Evolutionary conservation across 2,329 filamentous ascomycete genomes (phyloP).

Genomic region (Botrytis paeoniae): DNA sequence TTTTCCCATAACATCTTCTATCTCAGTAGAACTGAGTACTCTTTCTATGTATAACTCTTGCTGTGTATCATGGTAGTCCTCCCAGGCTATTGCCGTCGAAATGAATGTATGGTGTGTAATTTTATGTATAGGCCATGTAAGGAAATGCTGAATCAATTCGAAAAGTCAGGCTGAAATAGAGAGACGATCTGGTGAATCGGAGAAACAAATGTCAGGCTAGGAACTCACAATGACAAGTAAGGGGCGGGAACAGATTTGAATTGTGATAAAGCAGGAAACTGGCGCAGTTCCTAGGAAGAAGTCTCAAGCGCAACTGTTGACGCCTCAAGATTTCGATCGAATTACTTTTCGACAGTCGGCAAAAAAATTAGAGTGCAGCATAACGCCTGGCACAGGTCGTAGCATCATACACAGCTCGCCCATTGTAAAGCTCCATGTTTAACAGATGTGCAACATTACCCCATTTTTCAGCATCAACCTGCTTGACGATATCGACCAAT

Average conservation of each 20-base stretch:
- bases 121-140: not conserved
- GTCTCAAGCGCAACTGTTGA: not conserved
- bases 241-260: not conserved
- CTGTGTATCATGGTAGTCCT: constrained; percentile 1
- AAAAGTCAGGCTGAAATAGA: not conserved
- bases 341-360: not conserved
- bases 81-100: not conserved
- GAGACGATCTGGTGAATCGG: not conserved
- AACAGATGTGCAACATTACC: constrained; percentile 22
- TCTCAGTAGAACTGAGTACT: not conserved
- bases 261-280: not conserved
- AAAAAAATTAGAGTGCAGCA: constrained; percentile 3
- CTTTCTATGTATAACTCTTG: constrained; percentile 4
- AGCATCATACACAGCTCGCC: not conserved
- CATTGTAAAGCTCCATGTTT: constrained; percentile 1
- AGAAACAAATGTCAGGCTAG: not conserved
- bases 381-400: constrained; percentile 15
- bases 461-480: constrained; percentile 31
- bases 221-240: not conserved
- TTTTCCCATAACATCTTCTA: not conserved
- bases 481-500: constrained; percentile 25
- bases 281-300: not conserved
- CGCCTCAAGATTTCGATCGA: not conserved
- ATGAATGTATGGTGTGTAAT: not conserved
- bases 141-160: not conserved